Percentiles rank a stretch among this genome's conserved stretches.
Evolutionary conservation across 108 stramenopile species (phyloP).

Genomic region (Aurantiochytrium sp.): DNA sequence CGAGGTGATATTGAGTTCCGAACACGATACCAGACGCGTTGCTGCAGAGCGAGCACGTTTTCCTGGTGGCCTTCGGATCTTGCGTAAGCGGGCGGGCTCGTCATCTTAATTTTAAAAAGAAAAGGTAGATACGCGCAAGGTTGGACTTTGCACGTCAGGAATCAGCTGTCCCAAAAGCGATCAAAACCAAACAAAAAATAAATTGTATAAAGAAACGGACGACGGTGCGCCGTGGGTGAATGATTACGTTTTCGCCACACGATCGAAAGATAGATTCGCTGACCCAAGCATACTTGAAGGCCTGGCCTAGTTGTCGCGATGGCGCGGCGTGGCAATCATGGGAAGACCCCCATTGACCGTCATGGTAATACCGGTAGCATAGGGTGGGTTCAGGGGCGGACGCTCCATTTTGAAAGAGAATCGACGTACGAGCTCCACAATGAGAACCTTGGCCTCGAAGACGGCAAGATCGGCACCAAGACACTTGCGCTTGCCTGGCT

Average conservation of each 20-base stretch:
- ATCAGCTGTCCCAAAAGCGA: too few relatives aligned
- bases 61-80: background rate
- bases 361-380: background rate
- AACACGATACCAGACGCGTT: background rate
- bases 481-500: constrained; percentile 40
- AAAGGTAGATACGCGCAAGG: background rate
- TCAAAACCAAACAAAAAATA: too few relatives aligned
- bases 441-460: constrained; percentile 32
- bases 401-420: background rate
- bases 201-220: too few relatives aligned
- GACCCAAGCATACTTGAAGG: too few relatives aligned
- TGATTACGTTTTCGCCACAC: too few relatives aligned
- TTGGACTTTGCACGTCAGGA: background rate
- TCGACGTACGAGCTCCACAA: background rate
- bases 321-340: background rate
- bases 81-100: background rate
- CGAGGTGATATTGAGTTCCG: background rate
- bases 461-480: constrained; percentile 36
- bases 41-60: background rate
- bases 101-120: background rate
- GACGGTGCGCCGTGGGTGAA: too few relatives aligned
- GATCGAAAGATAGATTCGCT: too few relatives aligned
- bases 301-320: too few relatives aligned
- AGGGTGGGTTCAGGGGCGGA: background rate
- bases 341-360: background rate